Conservation (phyloP, 306 rosid genomes). For the Corylus heterophylla region DNA sequence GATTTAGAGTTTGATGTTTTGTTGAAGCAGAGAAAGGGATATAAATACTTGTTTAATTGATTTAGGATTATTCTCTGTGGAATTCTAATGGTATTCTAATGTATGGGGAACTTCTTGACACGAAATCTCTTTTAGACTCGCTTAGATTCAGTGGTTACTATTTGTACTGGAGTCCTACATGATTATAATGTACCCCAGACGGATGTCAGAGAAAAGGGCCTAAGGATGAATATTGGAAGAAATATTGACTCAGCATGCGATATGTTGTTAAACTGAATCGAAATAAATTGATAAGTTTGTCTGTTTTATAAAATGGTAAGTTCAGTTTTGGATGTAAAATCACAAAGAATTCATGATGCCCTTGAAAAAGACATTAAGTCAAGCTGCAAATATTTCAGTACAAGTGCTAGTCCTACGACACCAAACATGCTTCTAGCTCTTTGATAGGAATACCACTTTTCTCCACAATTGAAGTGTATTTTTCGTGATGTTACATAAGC, state of each 20-base stretch:
- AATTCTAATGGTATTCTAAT: not conserved
- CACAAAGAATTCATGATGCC: not conserved
- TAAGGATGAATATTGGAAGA: not conserved
- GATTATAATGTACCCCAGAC: not conserved
- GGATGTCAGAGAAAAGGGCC: not conserved
- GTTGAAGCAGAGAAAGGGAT: not conserved
- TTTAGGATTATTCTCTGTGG: not conserved
- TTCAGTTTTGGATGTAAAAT: not conserved
- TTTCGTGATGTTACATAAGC: not conserved
- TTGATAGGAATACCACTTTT: not conserved
- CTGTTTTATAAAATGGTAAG: not conserved
- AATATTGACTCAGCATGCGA: not conserved
- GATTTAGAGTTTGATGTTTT: not conserved
- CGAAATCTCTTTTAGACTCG: not conserved
- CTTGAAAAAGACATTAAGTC: not conserved
- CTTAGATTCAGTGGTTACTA: not conserved
- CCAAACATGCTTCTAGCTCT: not conserved
- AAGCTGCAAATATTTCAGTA: not conserved
- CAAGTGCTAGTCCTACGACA: not conserved
- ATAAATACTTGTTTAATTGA: not conserved
- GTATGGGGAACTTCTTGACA: not conserved
- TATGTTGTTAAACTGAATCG: not conserved
- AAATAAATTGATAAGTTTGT: not conserved
- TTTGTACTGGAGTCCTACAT: not conserved
- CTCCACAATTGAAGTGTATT: not conserved